These are phyloP conservation scores for Nannochloris sp. DNA, from an alignment of 139 green algal genomes.

Conservation along the genomic window DNA sequence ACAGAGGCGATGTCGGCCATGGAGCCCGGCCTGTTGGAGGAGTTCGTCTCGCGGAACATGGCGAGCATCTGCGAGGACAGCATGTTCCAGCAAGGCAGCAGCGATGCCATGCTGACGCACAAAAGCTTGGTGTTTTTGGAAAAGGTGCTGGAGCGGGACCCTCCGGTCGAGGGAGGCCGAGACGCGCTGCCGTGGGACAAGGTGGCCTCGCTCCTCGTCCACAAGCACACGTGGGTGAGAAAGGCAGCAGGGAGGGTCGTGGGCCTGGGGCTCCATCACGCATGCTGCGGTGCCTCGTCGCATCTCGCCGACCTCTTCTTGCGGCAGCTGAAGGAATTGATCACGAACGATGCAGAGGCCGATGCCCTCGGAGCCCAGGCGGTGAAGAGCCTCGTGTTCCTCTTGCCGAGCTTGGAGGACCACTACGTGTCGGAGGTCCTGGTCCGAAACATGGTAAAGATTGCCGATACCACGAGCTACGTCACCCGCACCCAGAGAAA, in stretches of 20 bases:
- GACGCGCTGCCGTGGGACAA: slow-evolving; percentile 8
- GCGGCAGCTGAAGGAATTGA: no score
- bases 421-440: slow-evolving; percentile 31
- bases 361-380: slow-evolving; percentile 63
- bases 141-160: slow-evolving; percentile 10
- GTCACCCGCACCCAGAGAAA: slow-evolving; percentile 34
- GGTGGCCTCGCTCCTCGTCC: slow-evolving; percentile 5
- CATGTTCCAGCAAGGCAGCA: not conserved
- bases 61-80: not conserved
- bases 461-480: slow-evolving; percentile 53
- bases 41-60: no score
- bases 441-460: slow-evolving; percentile 47
- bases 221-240: slow-evolving; percentile 78
- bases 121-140: not conserved
- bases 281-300: no score
- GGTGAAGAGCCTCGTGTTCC: slow-evolving; percentile 70
- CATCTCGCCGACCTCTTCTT: no score
- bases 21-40: no score
- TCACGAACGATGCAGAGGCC: slow-evolving; percentile 36
- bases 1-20: no score
- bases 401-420: slow-evolving; percentile 39
- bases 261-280: no score
- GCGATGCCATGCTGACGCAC: not conserved
- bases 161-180: not conserved
- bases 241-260: slow-evolving; percentile 46